phyloP scores from a whole-genome alignment of 2,329 filamentous ascomycete genomes.

The Colletotrichum sp. region DNA sequence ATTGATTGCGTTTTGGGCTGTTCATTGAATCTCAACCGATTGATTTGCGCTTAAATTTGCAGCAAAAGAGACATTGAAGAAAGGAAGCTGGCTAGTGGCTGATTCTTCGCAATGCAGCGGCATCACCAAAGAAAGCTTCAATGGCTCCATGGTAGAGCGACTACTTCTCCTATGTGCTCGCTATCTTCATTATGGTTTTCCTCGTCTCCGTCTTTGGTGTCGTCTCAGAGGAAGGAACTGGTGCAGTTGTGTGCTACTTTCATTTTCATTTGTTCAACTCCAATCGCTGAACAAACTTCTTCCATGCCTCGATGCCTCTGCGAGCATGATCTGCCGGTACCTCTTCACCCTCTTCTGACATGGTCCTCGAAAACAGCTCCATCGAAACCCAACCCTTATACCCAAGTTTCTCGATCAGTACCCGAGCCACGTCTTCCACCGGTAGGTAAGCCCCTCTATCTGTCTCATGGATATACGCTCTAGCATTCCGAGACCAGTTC shows the following conservation, averaged over 20 bases:
- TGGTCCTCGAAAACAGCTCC: conserved; percentile 62
- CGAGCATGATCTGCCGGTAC: conserved; percentile 57
- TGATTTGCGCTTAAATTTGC: not conserved
- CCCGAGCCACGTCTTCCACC: conserved; percentile 47
- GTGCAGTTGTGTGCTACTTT: not conserved
- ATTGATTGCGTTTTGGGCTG: not conserved
- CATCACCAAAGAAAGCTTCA: not conserved
- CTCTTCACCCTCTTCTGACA: conserved; percentile 44
- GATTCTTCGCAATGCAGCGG: not conserved
- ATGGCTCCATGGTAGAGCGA: too few species aligned
- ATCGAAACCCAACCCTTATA: conserved; percentile 45
- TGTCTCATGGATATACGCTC: conserved; percentile 64
- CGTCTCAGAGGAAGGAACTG: not conserved
- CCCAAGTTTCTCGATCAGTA: not conserved
- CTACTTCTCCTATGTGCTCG: not conserved
- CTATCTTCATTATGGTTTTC: not conserved
- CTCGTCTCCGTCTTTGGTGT: not conserved
- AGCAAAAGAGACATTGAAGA: not conserved
- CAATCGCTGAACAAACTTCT: conserved; percentile 30
- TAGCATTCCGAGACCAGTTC: conserved; percentile 68
- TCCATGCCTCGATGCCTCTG: conserved; percentile 56
- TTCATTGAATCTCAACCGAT: not conserved
- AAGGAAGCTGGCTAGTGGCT: not conserved
- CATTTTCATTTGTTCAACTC: not conserved
- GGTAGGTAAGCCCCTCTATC: conserved; percentile 62